A percentile compares a stretch with the other conserved stretches of the same genome.
These are phyloP conservation scores for Begonia loranthoides DNA, from an alignment of 306 rosid genomes.

Conservation along the genomic window DNA sequence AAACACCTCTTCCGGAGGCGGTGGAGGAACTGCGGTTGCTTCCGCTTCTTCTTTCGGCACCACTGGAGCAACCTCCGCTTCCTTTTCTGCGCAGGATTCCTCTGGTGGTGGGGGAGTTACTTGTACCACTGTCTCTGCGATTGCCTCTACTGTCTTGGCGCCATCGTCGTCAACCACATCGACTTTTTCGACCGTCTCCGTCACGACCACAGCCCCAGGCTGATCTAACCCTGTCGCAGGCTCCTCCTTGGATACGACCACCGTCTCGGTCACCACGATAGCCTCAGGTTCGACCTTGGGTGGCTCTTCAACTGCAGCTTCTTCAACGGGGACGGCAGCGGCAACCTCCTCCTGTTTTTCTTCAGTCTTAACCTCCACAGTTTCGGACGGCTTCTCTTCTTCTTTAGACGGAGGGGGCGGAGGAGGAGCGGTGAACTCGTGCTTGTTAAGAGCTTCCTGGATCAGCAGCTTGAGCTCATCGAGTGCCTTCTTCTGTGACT, in stretches of 20 bases:
- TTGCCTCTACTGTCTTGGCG: slow-evolving; percentile 60
- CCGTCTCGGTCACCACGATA: slow-evolving; percentile 3
- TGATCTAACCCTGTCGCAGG: slow-evolving; percentile 3
- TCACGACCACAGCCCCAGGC: slow-evolving; percentile 3
- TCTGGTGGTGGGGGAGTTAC: slow-evolving; percentile 13
- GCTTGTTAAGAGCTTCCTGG: slow-evolving; percentile 67
- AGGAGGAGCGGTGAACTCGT: slow-evolving; percentile 42
- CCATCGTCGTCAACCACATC: slow-evolving; percentile 36
- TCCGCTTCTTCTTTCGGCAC: slow-evolving; percentile 8
- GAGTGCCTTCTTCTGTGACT: slow-evolving; percentile 64
- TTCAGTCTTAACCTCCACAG: slow-evolving; percentile 6
- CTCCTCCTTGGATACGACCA: slow-evolving; percentile 7
- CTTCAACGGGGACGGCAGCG: slow-evolving; percentile 2
- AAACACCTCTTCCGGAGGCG: slow-evolving; percentile 30
- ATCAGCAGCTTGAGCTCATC: slow-evolving; percentile 56
- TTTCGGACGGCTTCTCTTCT: slow-evolving; percentile 21
- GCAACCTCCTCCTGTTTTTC: slow-evolving; percentile 6
- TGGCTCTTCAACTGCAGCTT: slow-evolving; percentile 18
- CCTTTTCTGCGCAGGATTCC: background rate
- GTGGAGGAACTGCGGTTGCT: slow-evolving; percentile 5
- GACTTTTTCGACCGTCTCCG: slow-evolving; percentile 20
- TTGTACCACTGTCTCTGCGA: slow-evolving; percentile 41
- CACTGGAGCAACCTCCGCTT: slow-evolving; percentile 8
- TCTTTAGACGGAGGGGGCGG: slow-evolving; percentile 22
- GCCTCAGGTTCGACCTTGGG: slow-evolving; percentile 3